Percentiles rank a stretch among this genome's conserved stretches.
Conservation (phyloP, 148 eudicot genomes). For the Cornus florida region DNA sequence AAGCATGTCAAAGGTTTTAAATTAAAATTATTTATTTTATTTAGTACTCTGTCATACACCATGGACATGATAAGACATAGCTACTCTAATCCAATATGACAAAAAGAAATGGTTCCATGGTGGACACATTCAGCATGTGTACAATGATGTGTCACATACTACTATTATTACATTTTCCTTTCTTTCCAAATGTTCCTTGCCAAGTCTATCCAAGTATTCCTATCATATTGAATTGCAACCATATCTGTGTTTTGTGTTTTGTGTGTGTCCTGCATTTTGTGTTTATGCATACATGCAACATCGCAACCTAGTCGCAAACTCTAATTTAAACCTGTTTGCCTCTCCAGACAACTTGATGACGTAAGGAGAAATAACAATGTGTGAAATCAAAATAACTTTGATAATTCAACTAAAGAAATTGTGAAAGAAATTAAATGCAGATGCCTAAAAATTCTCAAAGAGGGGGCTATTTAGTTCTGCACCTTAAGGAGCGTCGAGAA, state of each 20-base stretch:
- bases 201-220: background rate
- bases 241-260: background rate
- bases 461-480: background rate
- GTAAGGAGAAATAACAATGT: background rate
- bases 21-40: too few species aligned
- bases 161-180: too few species aligned
- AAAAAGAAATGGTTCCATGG: background rate
- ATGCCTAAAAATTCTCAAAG: background rate
- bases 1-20: background rate
- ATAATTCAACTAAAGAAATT: background rate
- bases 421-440: background rate
- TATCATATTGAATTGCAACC: background rate
- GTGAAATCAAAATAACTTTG: background rate
- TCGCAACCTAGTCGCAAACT: background rate
- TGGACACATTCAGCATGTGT: background rate
- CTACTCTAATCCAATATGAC: too few species aligned
- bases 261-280: too few species aligned
- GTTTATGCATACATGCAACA: background rate
- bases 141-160: background rate
- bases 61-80: too few species aligned
- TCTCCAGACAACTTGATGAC: background rate
- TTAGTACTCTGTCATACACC: background rate
- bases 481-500: background rate
- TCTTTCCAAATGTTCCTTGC: background rate
- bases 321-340: too few species aligned